Percentiles rank a stretch among this genome's conserved stretches.
Conservation (phyloP, 192 early-diverging fungal genomes). For the Entomortierella chlamydospora region DNA sequence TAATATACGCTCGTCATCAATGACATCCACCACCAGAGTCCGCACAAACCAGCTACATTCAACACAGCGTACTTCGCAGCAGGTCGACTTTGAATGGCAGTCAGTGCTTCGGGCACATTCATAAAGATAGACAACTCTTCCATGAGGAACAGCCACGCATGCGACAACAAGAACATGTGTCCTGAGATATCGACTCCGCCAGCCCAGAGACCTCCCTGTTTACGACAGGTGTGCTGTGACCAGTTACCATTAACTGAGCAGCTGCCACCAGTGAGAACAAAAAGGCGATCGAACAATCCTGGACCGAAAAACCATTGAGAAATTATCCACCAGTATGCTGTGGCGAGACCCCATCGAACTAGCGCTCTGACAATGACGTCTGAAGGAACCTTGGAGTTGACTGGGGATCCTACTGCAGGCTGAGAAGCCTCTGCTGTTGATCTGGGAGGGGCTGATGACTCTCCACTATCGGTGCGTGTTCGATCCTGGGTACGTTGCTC, state of each 20-base stretch:
- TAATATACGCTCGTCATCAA: constrained; percentile 83
- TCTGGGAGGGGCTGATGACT: not conserved
- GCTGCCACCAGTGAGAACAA: constrained; percentile 74
- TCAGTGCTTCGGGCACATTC: constrained; percentile 32
- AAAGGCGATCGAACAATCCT: constrained; percentile 83
- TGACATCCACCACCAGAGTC: constrained; percentile 83
- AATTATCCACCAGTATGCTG: constrained; percentile 86
- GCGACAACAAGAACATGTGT: constrained; percentile 86
- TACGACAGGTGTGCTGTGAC: constrained; percentile 42
- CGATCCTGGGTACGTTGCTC: constrained; percentile 17
- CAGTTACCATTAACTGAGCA: constrained; percentile 58
- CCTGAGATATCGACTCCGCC: constrained; percentile 91
- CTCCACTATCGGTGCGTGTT: not conserved
- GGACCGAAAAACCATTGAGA: constrained; percentile 91
- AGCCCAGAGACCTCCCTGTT: constrained; percentile 74
- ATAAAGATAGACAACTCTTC: constrained; percentile 69
- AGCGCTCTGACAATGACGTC: constrained; percentile 26
- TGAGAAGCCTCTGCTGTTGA: not conserved
- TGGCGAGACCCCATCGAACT: constrained; percentile 69
- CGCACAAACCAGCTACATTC: constrained; percentile 57
- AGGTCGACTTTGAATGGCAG: constrained; percentile 8
- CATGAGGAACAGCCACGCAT: constrained; percentile 77
- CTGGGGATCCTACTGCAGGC: not conserved
- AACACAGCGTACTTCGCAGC: constrained; percentile 42
- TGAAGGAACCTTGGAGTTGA: not conserved